These are phyloP conservation scores for Rutstroemia sp. DNA, from an alignment of 2,329 filamentous ascomycete species.

Conservation along the genomic window DNA sequence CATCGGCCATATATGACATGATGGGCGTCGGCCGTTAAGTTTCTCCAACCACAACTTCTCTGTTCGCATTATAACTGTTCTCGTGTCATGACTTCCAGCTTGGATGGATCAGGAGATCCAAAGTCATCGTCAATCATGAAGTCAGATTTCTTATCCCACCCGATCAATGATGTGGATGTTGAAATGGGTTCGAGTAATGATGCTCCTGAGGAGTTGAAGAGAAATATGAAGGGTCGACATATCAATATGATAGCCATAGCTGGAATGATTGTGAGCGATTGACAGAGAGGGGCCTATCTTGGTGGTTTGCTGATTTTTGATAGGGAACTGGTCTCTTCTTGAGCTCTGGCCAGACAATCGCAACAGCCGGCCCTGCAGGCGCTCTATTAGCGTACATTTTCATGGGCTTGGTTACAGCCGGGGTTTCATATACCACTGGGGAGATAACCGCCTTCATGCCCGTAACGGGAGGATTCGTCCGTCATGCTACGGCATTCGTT, in stretches of 20 bases:
- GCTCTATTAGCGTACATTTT: constrained; percentile 36
- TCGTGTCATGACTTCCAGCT: neutral
- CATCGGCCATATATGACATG: neutral
- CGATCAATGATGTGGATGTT: no score
- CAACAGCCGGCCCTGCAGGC: constrained; percentile 40
- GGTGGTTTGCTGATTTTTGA: neutral
- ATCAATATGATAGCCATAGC: constrained; percentile 37
- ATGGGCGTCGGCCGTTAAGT: no score
- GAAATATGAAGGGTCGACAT: constrained; percentile 40
- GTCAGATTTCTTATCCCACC: neutral
- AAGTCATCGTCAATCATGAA: neutral
- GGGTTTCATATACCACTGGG: constrained; percentile 33
- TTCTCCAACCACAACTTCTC: neutral
- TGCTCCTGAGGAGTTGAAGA: constrained; percentile 30
- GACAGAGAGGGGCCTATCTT: constrained; percentile 31
- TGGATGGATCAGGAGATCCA: neutral
- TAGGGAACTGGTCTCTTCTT: constrained; percentile 46
- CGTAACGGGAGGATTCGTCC: constrained; percentile 35
- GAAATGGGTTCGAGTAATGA: constrained; percentile 6
- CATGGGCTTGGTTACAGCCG: constrained; percentile 41
- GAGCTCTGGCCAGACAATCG: constrained; percentile 39
- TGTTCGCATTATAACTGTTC: neutral
- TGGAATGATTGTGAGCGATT: constrained; percentile 44
- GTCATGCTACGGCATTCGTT: constrained; percentile 32
- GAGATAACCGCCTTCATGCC: constrained; percentile 35